Base-by-base conservation (phyloP, 2,329 filamentous ascomycete genomes). In the Apiospora aurea region DNA sequence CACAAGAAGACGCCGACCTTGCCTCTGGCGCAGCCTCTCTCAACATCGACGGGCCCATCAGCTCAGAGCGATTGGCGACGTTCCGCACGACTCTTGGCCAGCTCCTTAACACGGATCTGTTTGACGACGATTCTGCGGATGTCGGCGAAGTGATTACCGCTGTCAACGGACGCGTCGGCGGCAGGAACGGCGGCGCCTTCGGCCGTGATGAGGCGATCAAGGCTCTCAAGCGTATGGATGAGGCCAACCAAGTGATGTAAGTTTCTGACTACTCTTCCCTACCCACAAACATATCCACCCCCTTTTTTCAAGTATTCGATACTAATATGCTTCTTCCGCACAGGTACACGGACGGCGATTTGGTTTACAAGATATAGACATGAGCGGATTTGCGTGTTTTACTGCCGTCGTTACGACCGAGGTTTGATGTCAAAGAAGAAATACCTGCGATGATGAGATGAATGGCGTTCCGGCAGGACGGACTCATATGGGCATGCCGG, bases 171-270 rank as follows among this genome's bases (percentile, higher is more conserved):
- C 90, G 90, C 76, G 77, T 97, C 67, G 87, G 88, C 18, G 78
- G 83, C 57, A 77, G 82, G 2, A 80, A 84, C 38, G 87, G 87
- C 5, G 88, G 88, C 10, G 82, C 86, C 49, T 99, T 97, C 83
- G 87, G 86, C 38, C 87, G 87, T 49, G 85, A 85, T 0, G 96
- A 99, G 82, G 94, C 93, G 0, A 84, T 92, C 72, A 89, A 92
- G 81, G 95, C 94, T 64, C 85, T 99, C 71, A 90, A 90, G 82
- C 91, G 88, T 80, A 91, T 99, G 90, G 92, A 94, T 78, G 91
- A 93, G 75, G 86, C 88, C 77, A 98, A 98, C 81, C 92, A 96
- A 85, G 91, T 99, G 79, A 99, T 99, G 95, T 96, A 85, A 89
- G 93, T 90, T 64, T 64, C 7, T 71, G 68, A 69, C 29, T 29